phyloP scores from a whole-genome alignment of 2,329 filamentous ascomycete species.

The Botryosphaeria agaves region DNA sequence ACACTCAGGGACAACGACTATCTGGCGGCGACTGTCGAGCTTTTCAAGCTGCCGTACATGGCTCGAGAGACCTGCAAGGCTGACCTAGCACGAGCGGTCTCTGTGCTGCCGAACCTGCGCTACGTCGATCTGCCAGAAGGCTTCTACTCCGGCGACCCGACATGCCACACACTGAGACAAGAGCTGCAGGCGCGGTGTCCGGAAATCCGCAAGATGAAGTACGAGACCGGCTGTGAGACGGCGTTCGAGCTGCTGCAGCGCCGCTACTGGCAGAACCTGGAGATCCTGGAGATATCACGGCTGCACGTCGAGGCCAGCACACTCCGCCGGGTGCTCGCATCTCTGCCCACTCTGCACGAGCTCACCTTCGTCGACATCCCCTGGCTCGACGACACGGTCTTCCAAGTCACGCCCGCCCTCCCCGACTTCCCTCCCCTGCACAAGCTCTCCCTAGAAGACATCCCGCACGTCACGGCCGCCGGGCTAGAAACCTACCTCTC shows the following conservation, averaged over 20 bases:
- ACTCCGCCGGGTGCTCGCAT: constrained; percentile 53
- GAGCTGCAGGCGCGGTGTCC: constrained; percentile 74
- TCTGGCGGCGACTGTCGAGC: constrained; percentile 53
- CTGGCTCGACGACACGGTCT: constrained; percentile 61
- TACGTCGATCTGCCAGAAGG: constrained; percentile 87
- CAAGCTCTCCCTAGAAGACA: constrained; percentile 55
- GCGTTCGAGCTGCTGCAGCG: constrained; percentile 54
- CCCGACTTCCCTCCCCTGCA: constrained; percentile 60
- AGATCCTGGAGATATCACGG: constrained; percentile 52
- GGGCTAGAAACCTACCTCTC: constrained; percentile 56
- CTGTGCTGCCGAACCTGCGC: constrained; percentile 65
- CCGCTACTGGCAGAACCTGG: constrained; percentile 51
- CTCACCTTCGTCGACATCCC: constrained; percentile 55
- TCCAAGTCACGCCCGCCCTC: constrained; percentile 46
- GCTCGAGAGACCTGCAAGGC: constrained; percentile 72
- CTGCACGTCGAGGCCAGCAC: constrained; percentile 53
- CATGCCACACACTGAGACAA: constrained; percentile 58
- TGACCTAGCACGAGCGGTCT: constrained; percentile 54
- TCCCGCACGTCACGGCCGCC: constrained; percentile 50
- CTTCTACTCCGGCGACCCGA: constrained; percentile 64
- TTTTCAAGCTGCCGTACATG: constrained; percentile 89
- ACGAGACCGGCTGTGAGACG: constrained; percentile 59
- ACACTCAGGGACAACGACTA: constrained; percentile 63
- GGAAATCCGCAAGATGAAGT: constrained; percentile 78
- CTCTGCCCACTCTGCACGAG: constrained; percentile 50